Base-by-base conservation (phyloP, 2,329 filamentous ascomycete species). In the Metarhizium sp. region DNA sequence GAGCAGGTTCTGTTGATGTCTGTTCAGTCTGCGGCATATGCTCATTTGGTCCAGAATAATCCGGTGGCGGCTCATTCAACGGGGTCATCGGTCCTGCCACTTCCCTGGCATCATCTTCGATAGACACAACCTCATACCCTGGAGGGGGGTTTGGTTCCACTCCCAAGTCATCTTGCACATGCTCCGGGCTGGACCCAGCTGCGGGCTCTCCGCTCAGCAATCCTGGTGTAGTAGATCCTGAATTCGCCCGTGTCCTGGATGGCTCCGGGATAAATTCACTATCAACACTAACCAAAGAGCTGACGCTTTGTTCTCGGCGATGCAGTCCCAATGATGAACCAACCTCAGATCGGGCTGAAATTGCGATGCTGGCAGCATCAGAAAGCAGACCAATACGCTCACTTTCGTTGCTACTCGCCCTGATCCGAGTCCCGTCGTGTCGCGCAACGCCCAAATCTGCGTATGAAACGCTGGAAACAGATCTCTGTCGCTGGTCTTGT, bases 381-480 rank as follows among this genome's bases (percentile, higher is more conserved):
- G 86, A 87, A 13, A 92, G 75, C 8, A 92, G 72, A 1, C 87
- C 87, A 47, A 85, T 74, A 34, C 83, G 76, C 65, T 92, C 87
- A 63, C 85, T 89, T 61, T 91, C 88, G 18, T 76, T 78, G 59
- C 86, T 91, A 64, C 85, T 87, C 40, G 86, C 86, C 34, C 89
- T 79, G 32, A 94, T 71, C 49, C 89, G 77, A 1, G 87, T 89
- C 51, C 89, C 89, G 62, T 94, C 89, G 63, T 88, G 87, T 48
- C 86, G 78, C 0, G 87, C 88, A 14, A 92, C 80, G 38, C 89
- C 89, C 4, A 94, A 69, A 46, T 89, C 86, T 10, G 80, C 86
- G 62, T 94, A 94, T 47, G 84, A 84, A 18, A 94, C 89, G 55
- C 84, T 86, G 48, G 86, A 88, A 3, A 90, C 84, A 16, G 86